Evolutionary conservation across 257 asterid species (phyloP).

Genomic region (Gynochthodes officinalis): DNA sequence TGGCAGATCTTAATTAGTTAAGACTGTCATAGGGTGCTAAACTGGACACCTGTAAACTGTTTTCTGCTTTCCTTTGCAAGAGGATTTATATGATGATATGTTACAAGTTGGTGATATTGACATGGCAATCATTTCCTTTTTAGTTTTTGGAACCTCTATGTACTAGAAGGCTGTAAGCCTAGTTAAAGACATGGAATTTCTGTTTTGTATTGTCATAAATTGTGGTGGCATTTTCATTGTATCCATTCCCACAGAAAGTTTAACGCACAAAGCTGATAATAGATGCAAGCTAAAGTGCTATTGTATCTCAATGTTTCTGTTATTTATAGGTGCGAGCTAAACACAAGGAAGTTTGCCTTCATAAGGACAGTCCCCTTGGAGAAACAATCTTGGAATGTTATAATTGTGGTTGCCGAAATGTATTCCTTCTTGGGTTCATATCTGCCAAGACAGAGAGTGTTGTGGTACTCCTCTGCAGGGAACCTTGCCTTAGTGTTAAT

Average conservation of each 20-base stretch:
- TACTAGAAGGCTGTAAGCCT: not conserved
- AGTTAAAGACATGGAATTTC: not conserved
- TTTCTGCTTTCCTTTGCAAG: not conserved
- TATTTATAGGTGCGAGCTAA: constrained; percentile 87
- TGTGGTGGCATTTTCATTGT: not conserved
- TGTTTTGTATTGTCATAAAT: not conserved
- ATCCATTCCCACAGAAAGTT: not conserved
- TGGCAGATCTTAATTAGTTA: too few species aligned
- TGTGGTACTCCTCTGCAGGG: constrained; percentile 95
- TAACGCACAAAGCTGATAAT: not conserved
- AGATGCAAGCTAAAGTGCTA: not conserved
- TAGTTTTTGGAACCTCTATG: not conserved
- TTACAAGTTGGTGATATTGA: not conserved
- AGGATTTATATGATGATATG: not conserved
- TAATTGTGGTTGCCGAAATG: constrained; percentile 98
- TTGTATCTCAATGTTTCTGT: not conserved
- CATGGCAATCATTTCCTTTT: not conserved
- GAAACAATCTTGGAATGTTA: constrained; percentile 96
- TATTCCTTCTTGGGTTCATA: constrained; percentile 93
- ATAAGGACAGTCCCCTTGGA: constrained; percentile 97
- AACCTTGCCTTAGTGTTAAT: constrained; percentile 86
- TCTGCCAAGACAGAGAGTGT: constrained; percentile 99
- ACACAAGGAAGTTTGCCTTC: constrained; percentile 99
- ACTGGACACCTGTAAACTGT: not conserved
- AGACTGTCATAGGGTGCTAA: not conserved